phyloP scores from a whole-genome alignment of 805 yeast genomes.

The Kodamaea hsintzibuensis region DNA sequence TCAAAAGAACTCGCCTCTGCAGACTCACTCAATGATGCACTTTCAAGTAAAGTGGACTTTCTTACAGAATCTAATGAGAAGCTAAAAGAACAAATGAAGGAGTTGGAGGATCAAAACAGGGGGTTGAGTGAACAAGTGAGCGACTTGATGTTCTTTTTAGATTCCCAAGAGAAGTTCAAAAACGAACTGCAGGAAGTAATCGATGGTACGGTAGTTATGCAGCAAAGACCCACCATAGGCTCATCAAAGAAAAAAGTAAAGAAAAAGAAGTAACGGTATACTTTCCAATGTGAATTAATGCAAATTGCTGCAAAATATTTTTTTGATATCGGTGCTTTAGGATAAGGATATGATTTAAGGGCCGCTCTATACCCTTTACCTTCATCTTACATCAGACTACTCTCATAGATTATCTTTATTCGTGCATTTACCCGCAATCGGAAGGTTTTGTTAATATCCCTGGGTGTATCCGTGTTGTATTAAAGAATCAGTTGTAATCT shows the following conservation, averaged over 20 bases:
- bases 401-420: neutral
- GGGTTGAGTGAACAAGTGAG: slow-evolving; percentile 64
- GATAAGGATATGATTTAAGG: neutral
- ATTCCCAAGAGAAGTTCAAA: slow-evolving; percentile 69
- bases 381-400: neutral
- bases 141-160: slow-evolving; percentile 80
- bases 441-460: neutral
- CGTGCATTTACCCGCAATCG: neutral
- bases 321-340: neutral
- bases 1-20: slow-evolving; percentile 34
- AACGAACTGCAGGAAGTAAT: slow-evolving; percentile 70
- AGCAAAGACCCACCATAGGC: slow-evolving; percentile 15
- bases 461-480: neutral
- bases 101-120: slow-evolving; percentile 39
- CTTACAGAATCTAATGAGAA: slow-evolving; percentile 26
- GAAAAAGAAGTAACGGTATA: neutral
- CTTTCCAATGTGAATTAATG: slow-evolving; percentile 1
- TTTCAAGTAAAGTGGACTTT: slow-evolving; percentile 39
- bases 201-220: slow-evolving; percentile 65
- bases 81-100: slow-evolving; percentile 24
- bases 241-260: slow-evolving; percentile 3
- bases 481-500: neutral
- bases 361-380: neutral
- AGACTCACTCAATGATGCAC: slow-evolving; percentile 38
- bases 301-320: neutral